A percentile compares a stretch with the other conserved stretches of the same genome.
Evolutionary conservation across 2,329 filamentous ascomycete genomes (phyloP).

Genomic region (Colletotrichum liaoningense): DNA sequence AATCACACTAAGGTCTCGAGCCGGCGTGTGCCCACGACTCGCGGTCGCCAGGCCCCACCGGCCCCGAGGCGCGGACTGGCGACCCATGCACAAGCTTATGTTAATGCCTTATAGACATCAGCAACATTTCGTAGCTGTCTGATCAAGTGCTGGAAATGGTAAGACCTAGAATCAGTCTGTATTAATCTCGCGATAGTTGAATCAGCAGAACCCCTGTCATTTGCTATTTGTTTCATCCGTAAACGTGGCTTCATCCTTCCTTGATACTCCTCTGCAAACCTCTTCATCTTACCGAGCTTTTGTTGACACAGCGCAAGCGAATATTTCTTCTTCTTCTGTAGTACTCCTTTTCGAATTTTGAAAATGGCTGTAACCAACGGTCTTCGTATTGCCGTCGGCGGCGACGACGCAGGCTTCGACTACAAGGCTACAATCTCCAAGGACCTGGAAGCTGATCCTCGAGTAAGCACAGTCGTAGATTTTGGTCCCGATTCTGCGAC

Average conservation of each 20-base stretch:
- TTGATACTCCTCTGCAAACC: too few species aligned
- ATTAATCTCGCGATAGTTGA: too few species aligned
- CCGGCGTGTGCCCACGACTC: conserved; percentile 1
- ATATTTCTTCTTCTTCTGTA: neutral
- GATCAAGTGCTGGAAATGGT: neutral
- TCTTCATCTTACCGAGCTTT: neutral
- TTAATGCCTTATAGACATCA: neutral
- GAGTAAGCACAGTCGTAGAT: conserved; percentile 76
- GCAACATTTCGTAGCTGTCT: neutral
- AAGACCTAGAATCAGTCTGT: too few species aligned
- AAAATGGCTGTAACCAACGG: neutral
- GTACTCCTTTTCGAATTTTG: neutral
- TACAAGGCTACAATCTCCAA: conserved; percentile 84
- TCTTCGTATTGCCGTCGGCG: conserved; percentile 34
- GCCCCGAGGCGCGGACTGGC: conserved; percentile 23
- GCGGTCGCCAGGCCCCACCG: conserved; percentile 15
- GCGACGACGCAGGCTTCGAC: conserved; percentile 73
- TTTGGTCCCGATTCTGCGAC: conserved; percentile 74
- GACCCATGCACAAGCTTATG: neutral
- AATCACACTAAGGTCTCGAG: neutral
- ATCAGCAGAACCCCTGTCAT: too few species aligned
- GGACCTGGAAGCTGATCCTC: conserved; percentile 74
- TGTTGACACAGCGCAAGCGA: neutral
- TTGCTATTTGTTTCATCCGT: too few species aligned
- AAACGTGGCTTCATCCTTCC: too few species aligned